Base-by-base conservation (phyloP, 139 green algal species). In the Volvox reticuliferus region DNA sequence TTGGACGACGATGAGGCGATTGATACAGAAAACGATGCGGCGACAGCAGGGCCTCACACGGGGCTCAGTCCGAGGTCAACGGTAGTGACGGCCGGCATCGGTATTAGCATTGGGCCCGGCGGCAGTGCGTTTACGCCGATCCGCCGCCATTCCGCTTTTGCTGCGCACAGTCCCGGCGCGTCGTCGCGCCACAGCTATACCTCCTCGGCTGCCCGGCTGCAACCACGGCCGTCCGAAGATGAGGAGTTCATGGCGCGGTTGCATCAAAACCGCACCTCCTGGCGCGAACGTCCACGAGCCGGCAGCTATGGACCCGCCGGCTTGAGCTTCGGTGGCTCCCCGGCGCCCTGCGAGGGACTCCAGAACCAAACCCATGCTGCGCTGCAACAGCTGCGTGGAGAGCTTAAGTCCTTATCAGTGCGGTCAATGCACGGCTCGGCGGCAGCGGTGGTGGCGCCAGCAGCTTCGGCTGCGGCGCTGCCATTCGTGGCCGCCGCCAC, bases 331-430 rank as follows among this genome's bases (percentile, higher is more conserved):
- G 81, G 18, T 12, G 82, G 35, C 17, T n/a, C 35, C 2, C 30
- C 19, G 67, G 0, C 55, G 67, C 83, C 2, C 13, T 37, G 69
- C 35, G 3, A 71, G 82, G 85, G 85, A 2, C 85, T 89, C 13
- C 85, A 89, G 44, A 73, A 89, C 85, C 28, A 89, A 71, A 89
- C 85, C 14, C 85, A 89, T 32, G 85, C 85, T 2, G 85, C 85
- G 20, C 69, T 89, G 37, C 30, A 89, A 37, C 69, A 89, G 69
- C 85, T 89, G 69, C 69, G 85, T 9, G 68, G 69, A 14, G 85
- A 89, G 69, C 37, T 89, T 21, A 82, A 71, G 69, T 75, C 37
- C n/a, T 68, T 89, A 1, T 62, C 28, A 0, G 68, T 82, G 85
- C 69, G 85, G 6, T 82, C 69, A 33, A 89, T 89, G 69, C 44